phyloP scores from a whole-genome alignment of 75 land plant species.

The Isoetes taiwanensis region DNA sequence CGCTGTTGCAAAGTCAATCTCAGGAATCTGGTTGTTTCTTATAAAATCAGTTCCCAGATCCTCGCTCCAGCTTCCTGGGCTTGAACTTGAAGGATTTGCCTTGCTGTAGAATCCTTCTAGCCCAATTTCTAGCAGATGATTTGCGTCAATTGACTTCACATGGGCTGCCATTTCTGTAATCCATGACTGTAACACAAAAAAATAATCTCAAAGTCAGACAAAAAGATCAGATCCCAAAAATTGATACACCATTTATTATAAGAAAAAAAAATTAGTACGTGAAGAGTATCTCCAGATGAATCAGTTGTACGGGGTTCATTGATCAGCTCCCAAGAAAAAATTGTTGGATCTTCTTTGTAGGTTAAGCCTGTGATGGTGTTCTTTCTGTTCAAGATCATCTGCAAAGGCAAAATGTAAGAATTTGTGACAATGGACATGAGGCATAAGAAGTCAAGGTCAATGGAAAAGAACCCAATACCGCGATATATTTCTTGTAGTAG shows the following conservation, averaged over 20 bases:
- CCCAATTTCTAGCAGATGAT: background rate
- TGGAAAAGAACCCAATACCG: background rate
- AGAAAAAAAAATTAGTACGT: background rate
- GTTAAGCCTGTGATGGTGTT: constrained; percentile 2
- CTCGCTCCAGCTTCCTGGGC: background rate
- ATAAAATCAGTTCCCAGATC: background rate
- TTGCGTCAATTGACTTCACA: background rate
- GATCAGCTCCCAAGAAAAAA: constrained; percentile 4
- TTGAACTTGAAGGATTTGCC: background rate
- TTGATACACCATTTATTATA: background rate
- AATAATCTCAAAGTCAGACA: no score
- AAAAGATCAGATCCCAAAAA: no score
- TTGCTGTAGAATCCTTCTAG: background rate
- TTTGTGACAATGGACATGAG: no score
- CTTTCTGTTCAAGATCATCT: background rate
- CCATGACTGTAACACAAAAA: background rate
- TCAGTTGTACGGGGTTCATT: background rate
- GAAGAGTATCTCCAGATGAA: background rate
- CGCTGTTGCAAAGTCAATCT: constrained; percentile 5
- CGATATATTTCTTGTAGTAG: constrained; percentile 3
- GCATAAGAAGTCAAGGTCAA: background rate
- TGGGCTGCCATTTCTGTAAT: background rate
- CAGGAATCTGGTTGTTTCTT: background rate
- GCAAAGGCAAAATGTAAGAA: background rate
- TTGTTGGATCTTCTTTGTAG: constrained; percentile 2